A percentile compares a stretch with the other conserved stretches of the same genome.
Conservation (phyloP, 257 asterid genomes). For the Solanum chaucha region DNA sequence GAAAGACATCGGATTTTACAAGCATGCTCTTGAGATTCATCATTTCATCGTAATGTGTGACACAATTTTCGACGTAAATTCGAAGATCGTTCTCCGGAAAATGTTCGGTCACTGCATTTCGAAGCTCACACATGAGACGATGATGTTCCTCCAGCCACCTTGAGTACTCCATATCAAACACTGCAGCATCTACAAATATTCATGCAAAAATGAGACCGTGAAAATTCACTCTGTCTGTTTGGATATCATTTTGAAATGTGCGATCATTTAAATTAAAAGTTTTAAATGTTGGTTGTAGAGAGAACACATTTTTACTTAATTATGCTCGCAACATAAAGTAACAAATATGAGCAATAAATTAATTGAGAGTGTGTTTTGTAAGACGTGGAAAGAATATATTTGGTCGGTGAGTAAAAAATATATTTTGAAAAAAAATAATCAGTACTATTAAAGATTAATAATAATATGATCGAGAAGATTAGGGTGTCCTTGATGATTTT, state of each 20-base stretch:
- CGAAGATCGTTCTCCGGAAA: constrained; percentile 64
- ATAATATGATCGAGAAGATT: neutral
- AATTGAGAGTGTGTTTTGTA: neutral
- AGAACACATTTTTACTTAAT: neutral
- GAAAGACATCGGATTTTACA: constrained; percentile 56
- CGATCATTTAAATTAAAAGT: neutral
- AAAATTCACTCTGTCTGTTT: neutral
- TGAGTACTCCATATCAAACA: constrained; percentile 68
- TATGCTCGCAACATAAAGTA: neutral
- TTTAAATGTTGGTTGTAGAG: neutral
- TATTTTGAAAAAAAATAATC: neutral
- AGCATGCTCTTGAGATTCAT: constrained; percentile 49
- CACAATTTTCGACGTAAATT: constrained; percentile 37
- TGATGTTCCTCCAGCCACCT: constrained; percentile 85
- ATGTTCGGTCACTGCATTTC: constrained; percentile 53
- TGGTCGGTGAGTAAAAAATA: neutral
- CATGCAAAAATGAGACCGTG: neutral
- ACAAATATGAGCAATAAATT: neutral
- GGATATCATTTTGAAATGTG: neutral
- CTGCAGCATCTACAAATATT: constrained; percentile 30
- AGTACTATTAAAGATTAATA: neutral
- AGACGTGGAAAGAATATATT: neutral
- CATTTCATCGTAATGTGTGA: constrained; percentile 56
- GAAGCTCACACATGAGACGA: constrained; percentile 62
- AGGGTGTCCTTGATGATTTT: neutral